Evolutionary conservation across 768 basidiomycete genomes (phyloP).

Genomic region (Leccinum arenicola): DNA sequence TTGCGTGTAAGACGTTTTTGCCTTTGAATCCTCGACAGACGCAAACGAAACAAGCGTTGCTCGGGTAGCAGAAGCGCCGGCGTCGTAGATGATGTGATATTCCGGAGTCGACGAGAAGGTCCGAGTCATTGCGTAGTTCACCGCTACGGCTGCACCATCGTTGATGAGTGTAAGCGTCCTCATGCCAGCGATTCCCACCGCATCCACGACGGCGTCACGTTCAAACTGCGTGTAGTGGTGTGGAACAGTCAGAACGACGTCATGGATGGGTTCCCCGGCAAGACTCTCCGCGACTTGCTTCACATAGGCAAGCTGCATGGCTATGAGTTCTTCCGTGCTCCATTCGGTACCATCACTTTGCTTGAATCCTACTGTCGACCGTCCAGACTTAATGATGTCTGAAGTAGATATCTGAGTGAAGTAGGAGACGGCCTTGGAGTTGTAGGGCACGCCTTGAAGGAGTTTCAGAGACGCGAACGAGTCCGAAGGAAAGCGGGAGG

Average conservation of each 20-base stretch:
- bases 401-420: slow-evolving; percentile 55
- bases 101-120: slow-evolving; percentile 70
- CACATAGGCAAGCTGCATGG: slow-evolving; percentile 91
- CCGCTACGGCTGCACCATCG: slow-evolving; percentile 92
- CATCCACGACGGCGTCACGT: slow-evolving; percentile 87
- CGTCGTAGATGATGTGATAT: slow-evolving; percentile 91
- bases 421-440: slow-evolving; percentile 57
- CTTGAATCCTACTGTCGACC: slow-evolving; percentile 58
- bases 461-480: slow-evolving; percentile 85
- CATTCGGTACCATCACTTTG: slow-evolving; percentile 67
- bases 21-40: slow-evolving; percentile 45
- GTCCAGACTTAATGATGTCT: slow-evolving; percentile 49
- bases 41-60: slow-evolving; percentile 77
- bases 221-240: slow-evolving; percentile 89
- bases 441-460: slow-evolving; percentile 68
- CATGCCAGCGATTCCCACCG: slow-evolving; percentile 88
- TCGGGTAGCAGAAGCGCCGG: slow-evolving; percentile 79
- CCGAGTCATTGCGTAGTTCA: slow-evolving; percentile 98
- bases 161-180: slow-evolving; percentile 81
- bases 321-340: slow-evolving; percentile 87
- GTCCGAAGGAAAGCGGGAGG: slow-evolving; percentile 86
- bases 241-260: slow-evolving; percentile 88
- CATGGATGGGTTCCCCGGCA: slow-evolving; percentile 73
- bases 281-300: slow-evolving; percentile 80
- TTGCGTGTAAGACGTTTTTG: slow-evolving; percentile 55